Base-by-base conservation (phyloP, 2,329 filamentous ascomycete genomes). In the Sclerotinia borealis region DNA sequence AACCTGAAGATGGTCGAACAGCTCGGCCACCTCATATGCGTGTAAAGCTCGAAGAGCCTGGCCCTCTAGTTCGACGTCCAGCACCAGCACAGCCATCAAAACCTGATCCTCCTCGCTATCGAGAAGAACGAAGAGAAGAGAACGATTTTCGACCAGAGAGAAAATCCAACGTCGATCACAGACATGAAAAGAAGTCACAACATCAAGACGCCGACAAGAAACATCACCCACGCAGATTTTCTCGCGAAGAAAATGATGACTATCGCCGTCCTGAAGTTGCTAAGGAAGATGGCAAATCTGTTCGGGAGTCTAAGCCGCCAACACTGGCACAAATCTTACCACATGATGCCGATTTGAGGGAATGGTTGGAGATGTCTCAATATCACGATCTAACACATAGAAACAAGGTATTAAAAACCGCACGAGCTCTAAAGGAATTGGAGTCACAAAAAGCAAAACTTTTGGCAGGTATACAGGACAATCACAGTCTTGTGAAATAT, bases 311-410 rank as follows among this genome's bases (percentile, higher is more conserved):
- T 50, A 65, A 55, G 31, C 59, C 59, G 43, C 67, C 70, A 36
- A 69, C 64, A 29, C 63, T 75, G 22, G 55, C 60, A 51, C 67
- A 73, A 37, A 6, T 73, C 19, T 59, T 75, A 39, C 64, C 67
- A 39, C 60, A 67, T 60, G 68, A 75, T 48, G 63, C 69, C 41
- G 72, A 76, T 60, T 63, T 77, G 37, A 71, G 69, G 67, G 72
- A 75, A 61, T 77, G 75, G 74, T 64, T 77, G 45, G 68, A 73
- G 15, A 68, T 75, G 27, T 76, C 75, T 31, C 71, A 72, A 3
- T 77, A 71, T 63, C 69, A 75, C 65, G 72, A 76, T 68, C 61
- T 61, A 45, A 63, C 63, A n/a, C 75, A 76, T 54, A 72, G 75
- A 66, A 67, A 66, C 47, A 74, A 72, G 64, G 71, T 70, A 41